These are phyloP conservation scores for Pichia sp. DNA, from an alignment of 1,139 yeast genomes.

Conservation along the genomic window DNA sequence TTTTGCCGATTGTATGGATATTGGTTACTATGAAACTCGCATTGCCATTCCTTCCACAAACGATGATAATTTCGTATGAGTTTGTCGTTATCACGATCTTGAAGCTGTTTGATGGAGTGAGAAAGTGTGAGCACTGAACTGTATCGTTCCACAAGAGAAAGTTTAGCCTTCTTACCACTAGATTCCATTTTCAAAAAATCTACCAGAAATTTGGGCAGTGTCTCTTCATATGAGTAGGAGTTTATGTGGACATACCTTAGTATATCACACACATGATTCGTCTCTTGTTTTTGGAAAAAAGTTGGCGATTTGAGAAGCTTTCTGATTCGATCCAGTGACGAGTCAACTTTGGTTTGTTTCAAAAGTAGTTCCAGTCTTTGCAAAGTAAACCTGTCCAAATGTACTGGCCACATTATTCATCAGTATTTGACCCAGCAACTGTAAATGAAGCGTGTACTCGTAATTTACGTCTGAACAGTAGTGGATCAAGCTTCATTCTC, in stretches of 20 bases:
- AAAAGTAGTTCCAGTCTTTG: neutral
- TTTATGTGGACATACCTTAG: slow-evolving; percentile 4
- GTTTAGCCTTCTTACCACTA: neutral
- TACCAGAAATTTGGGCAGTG: slow-evolving; percentile 1
- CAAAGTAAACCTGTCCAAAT: neutral
- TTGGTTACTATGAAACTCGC: neutral
- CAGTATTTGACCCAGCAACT: too few species aligned
- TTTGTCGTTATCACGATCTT: neutral
- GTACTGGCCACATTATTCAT: too few species aligned
- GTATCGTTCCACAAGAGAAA: slow-evolving; percentile 2
- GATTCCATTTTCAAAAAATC: neutral
- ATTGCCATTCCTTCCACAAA: slow-evolving; percentile 1
- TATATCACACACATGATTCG: slow-evolving; percentile 3
- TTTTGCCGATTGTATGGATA: neutral
- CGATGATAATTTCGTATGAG: slow-evolving; percentile 1
- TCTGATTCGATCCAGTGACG: neutral
- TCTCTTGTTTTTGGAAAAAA: neutral
- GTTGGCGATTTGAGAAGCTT: neutral
- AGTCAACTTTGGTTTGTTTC: neutral
- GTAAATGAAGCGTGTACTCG: too few species aligned
- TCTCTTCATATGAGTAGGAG: neutral
- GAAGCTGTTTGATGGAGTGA: slow-evolving; percentile 2
- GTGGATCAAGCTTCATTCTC: too few species aligned
- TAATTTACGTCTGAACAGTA: too few species aligned
- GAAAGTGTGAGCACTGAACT: slow-evolving; percentile 1